These are phyloP conservation scores for Glutinoglossum americanum DNA, from an alignment of 495 filamentous ascomycete genomes.

Conservation along the genomic window DNA sequence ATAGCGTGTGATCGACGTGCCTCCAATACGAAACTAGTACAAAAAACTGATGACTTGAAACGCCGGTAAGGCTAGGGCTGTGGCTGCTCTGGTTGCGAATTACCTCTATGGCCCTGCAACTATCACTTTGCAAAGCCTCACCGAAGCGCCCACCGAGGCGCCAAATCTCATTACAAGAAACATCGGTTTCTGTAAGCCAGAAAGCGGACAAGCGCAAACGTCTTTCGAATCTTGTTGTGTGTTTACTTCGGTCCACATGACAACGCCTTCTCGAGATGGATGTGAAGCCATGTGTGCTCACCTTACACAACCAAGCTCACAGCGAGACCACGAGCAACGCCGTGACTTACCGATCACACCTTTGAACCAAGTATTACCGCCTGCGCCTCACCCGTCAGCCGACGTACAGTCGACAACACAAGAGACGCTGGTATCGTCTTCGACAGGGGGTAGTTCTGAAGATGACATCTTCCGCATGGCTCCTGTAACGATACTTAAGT, in stretches of 20 bases:
- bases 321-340: background rate
- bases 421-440: background rate
- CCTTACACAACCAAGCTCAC: background rate
- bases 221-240: too few relatives aligned
- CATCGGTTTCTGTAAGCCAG: background rate
- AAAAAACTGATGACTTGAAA: background rate
- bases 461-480: conserved; percentile 49
- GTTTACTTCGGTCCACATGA: background rate
- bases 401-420: conserved; percentile 6
- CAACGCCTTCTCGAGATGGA: background rate
- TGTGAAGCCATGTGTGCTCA: background rate
- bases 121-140: background rate
- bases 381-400: conserved; percentile 13
- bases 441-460: conserved; percentile 8
- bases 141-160: background rate
- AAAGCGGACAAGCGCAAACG: background rate
- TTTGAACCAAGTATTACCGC: conserved; percentile 4
- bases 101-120: background rate
- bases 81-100: background rate
- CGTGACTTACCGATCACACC: background rate
- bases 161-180: background rate
- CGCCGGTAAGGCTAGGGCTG: too few relatives aligned
- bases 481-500: conserved; percentile 53
- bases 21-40: background rate
- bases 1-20: background rate